Evolutionary conservation across 768 basidiomycete genomes (phyloP).

Genomic region (Scleroderma bovista): DNA sequence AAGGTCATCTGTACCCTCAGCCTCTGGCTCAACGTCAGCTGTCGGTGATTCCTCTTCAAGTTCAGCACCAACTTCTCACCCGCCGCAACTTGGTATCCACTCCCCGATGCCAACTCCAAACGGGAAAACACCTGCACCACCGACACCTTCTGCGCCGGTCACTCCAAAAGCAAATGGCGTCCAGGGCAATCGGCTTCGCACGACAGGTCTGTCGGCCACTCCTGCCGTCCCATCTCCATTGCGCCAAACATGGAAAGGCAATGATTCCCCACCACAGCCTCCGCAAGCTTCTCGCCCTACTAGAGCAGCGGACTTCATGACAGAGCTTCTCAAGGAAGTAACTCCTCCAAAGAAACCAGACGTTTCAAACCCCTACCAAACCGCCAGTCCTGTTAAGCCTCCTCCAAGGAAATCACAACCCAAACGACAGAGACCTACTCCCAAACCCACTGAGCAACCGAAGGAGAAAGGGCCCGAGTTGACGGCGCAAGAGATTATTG

Average conservation of each 20-base stretch:
- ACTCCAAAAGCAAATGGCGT: conserved; percentile 24
- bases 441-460: conserved; percentile 32
- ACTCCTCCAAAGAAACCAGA: conserved; percentile 62
- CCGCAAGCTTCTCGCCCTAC: conserved; percentile 39
- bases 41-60: conserved; percentile 16
- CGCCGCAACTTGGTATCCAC: conserved; percentile 20
- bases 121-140: conserved; percentile 23
- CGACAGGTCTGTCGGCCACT: conserved; percentile 42
- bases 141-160: conserved; percentile 12
- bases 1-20: conserved; percentile 23
- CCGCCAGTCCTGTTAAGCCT: conserved; percentile 57
- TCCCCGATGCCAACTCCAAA: conserved; percentile 25
- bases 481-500: conserved; percentile 66
- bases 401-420: conserved; percentile 36
- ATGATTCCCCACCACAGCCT: conserved; percentile 34
- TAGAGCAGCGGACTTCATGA: conserved; percentile 63
- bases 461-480: conserved; percentile 25
- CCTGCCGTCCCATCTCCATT: conserved; percentile 71
- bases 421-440: conserved; percentile 32
- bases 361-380: conserved; percentile 75
- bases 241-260: conserved; percentile 62
- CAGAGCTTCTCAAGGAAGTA: conserved; percentile 64
- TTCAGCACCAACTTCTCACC: conserved; percentile 30
- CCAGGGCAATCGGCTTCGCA: conserved; percentile 33
- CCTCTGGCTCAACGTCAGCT: conserved; percentile 21